Evolutionary conservation across 2,329 filamentous ascomycete genomes (phyloP).

Genomic region (Monascus ruber): DNA sequence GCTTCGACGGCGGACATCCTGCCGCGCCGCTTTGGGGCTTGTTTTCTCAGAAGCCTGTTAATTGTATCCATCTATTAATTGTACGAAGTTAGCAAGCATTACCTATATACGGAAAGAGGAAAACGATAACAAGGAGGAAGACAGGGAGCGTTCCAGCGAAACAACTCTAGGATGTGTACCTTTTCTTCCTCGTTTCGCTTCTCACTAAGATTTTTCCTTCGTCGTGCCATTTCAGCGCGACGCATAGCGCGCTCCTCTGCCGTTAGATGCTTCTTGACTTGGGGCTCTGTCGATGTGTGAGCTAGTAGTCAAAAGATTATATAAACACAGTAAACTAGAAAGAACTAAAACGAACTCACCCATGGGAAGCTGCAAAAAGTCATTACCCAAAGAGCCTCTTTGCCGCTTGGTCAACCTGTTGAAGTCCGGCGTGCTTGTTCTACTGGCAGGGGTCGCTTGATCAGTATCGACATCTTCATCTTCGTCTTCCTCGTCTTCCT

Average conservation of each 20-base stretch:
- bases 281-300: conserved; percentile 42
- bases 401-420: conserved; percentile 59
- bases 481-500: conserved; percentile 32
- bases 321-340: conserved; percentile 2
- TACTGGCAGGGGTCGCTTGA: conserved; percentile 36
- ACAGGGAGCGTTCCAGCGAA: neutral
- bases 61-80: conserved; percentile 51
- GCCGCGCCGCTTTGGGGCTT: conserved; percentile 48
- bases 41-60: conserved; percentile 55
- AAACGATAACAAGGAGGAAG: neutral
- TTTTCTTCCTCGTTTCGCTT: conserved; percentile 72
- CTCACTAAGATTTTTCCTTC: conserved; percentile 62
- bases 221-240: conserved; percentile 60
- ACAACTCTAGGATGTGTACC: conserved; percentile 36
- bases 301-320: conserved; percentile 5
- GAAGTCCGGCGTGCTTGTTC: conserved; percentile 50
- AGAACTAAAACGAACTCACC: conserved; percentile 23
- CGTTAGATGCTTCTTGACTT: conserved; percentile 61
- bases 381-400: conserved; percentile 46
- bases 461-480: conserved; percentile 34
- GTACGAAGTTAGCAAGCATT: conserved; percentile 6
- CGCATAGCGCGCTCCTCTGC: conserved; percentile 64
- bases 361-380: conserved; percentile 45
- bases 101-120: neutral
- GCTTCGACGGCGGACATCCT: conserved; percentile 37